Base-by-base conservation (phyloP, 495 filamentous ascomycete species). In the Penicillium alfredii region DNA sequence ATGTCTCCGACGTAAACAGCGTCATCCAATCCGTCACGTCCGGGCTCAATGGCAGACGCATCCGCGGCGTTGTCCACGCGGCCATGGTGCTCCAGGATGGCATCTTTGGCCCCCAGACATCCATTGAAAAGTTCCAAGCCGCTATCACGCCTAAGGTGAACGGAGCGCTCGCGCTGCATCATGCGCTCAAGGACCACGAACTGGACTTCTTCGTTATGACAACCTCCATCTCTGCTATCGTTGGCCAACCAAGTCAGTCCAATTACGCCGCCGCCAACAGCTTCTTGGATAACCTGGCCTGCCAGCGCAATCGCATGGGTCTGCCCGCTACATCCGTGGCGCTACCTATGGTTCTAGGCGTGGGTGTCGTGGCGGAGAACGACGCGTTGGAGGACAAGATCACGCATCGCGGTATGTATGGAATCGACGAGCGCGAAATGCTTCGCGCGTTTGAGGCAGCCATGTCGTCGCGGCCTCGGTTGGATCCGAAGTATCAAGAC, bases 351-450 rank as follows among this genome's bases (percentile, higher is more conserved):
- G 44, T 68, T 6, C 36, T 55, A 4, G 64, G 45, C 18, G 60
- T 67, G 3, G 66, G 66, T 25, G 43, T 54, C 12, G 47, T 69
- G 4, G 46, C 48, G 3, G 61, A 70, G 38, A 56, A 61, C 24
- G 25, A 30, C 8, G 56, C 51, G 11, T 28, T 68, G 3, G 64
- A 68, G 32, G 38, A 36, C 1, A 25, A 50, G 0, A 53, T 70
- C 12, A 22, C 2, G 4, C 51, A 49, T 4, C 49, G 51, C 16
- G 55, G 38, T 3, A 58, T 69, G 43, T 64, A 71, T 36, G 60
- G 56, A 12, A 60, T 71, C 39, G 56, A 63, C 29, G 67, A 66
- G 33, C 30, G 49, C 4, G 42, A 61, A 3, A 24, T 66, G 11
- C 47, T 66, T 2, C 32, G 45, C 8, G 33, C 37, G 0, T 57